A percentile compares a stretch with the other conserved stretches of the same genome.
phyloP scores from a whole-genome alignment of 179 eudicot species.

The Silene noctiflora region DNA sequence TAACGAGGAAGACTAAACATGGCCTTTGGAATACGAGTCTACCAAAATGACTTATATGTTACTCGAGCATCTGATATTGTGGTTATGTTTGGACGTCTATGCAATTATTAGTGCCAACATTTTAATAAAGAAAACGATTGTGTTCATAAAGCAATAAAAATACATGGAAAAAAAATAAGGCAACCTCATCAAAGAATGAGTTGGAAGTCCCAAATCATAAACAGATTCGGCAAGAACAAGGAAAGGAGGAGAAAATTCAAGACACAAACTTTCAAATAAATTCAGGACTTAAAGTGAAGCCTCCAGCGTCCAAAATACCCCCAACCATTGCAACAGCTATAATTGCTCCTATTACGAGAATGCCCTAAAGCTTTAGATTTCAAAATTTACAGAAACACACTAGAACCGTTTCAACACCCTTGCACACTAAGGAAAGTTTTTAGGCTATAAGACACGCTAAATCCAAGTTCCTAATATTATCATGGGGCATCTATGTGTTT shows the following conservation, averaged over 20 bases:
- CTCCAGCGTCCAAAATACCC: not conserved
- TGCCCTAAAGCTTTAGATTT: not conserved
- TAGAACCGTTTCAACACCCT: not conserved
- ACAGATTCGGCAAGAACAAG: not conserved
- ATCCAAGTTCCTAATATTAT: not conserved
- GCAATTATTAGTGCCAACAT: not conserved
- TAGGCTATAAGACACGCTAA: not conserved
- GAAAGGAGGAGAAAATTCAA: not conserved
- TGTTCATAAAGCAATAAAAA: not conserved
- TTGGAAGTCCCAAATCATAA: not conserved
- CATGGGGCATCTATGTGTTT: not conserved
- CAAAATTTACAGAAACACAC: not conserved
- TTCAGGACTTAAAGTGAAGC: not conserved
- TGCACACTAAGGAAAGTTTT: not conserved
- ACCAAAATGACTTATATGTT: not conserved
- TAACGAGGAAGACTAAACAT: not conserved
- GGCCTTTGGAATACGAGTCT: not conserved
- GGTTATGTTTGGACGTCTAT: not conserved
- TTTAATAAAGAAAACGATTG: not conserved
- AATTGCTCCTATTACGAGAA: not conserved
- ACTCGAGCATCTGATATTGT: not conserved
- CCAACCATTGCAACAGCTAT: not conserved
- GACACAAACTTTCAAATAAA: not conserved
- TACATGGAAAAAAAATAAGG: not conserved
- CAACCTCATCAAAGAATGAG: not conserved